Conservation (phyloP, 768 basidiomycete species). For the Naematelia aurantialba region DNA sequence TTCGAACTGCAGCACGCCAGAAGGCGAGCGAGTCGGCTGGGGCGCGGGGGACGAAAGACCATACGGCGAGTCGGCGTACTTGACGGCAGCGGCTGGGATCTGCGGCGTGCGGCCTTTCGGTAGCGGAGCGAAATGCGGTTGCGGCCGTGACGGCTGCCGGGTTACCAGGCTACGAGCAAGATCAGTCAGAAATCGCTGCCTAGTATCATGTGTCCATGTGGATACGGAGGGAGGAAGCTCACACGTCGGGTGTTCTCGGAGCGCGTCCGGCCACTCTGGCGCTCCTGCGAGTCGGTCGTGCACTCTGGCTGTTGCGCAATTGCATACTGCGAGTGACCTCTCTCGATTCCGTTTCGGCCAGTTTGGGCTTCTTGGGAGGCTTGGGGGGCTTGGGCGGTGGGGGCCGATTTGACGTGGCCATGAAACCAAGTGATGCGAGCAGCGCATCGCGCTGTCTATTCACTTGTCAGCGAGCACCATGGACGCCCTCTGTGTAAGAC, state of each 20-base stretch:
- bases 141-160: not conserved
- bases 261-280: conserved; percentile 22
- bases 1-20: conserved; percentile 43
- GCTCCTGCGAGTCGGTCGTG: conserved; percentile 14
- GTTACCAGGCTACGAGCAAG: not conserved
- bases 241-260: not conserved
- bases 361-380: not conserved
- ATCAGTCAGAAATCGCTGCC: not conserved
- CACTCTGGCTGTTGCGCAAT: not conserved
- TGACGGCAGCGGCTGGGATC: conserved; percentile 23
- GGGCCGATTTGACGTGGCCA: not conserved
- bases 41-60: conserved; percentile 11
- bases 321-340: too few species aligned
- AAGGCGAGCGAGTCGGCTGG: conserved; percentile 22
- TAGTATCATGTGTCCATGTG: not conserved
- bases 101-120: conserved; percentile 7
- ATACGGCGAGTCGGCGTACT: conserved; percentile 13
- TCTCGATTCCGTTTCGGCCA: conserved; percentile 3
- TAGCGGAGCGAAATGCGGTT: conserved; percentile 3
- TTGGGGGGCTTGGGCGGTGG: not conserved
- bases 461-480: not conserved
- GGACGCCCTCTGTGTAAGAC: not conserved
- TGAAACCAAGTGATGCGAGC: conserved; percentile 30
- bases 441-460: conserved; percentile 22
- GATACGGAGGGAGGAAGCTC: not conserved